phyloP scores from a whole-genome alignment of 2,329 filamentous ascomycete species.

The Erysiphe pisi region DNA sequence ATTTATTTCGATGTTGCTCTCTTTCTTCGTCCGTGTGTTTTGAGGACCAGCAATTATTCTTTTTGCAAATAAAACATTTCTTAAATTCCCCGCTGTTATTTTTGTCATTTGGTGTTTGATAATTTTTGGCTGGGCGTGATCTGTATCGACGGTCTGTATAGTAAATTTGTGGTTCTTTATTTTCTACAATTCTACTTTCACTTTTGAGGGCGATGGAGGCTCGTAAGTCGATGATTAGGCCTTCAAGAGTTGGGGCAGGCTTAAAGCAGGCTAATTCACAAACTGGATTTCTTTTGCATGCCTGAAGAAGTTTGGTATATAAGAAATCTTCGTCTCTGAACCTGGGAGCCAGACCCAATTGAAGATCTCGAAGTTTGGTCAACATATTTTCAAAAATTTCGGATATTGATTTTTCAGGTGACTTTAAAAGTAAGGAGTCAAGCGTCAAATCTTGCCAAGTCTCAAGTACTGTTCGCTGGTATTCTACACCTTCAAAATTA shows the following conservation, averaged over 20 bases:
- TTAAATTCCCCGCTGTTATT: neutral
- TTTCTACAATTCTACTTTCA: neutral
- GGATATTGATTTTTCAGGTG: neutral
- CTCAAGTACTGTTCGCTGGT: neutral
- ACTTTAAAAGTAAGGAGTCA: neutral
- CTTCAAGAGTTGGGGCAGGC: neutral
- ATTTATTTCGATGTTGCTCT: neutral
- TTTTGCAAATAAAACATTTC: conserved; percentile 13
- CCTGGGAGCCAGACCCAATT: neutral
- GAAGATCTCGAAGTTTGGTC: neutral
- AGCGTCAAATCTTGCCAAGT: neutral
- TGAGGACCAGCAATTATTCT: neutral
- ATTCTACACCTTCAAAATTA: conserved; percentile 12
- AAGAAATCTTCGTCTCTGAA: neutral
- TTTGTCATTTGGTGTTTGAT: neutral
- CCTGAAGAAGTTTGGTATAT: neutral
- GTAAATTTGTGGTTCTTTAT: neutral
- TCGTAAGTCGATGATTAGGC: neutral
- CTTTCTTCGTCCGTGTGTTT: neutral
- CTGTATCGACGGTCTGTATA: conserved; percentile 4
- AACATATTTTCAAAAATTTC: neutral
- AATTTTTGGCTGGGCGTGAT: neutral
- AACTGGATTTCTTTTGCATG: neutral
- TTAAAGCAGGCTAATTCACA: conserved; percentile 18
- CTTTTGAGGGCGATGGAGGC: neutral